Base-by-base conservation (phyloP, 192 early-diverging fungal species). In the Coemansia sp. region DNA sequence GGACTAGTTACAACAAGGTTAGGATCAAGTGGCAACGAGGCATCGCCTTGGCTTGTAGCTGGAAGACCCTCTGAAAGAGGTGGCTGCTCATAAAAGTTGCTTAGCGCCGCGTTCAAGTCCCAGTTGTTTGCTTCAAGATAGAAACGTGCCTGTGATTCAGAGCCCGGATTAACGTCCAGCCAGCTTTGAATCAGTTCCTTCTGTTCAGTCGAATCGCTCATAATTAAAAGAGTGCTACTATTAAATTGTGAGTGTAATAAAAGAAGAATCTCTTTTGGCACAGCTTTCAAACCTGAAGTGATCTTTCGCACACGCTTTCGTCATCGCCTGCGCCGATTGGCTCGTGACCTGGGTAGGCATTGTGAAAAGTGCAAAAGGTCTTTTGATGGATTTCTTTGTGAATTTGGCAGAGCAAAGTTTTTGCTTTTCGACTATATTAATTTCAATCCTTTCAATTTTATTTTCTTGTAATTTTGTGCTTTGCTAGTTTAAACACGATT, bases 71-170 rank as follows among this genome's bases (percentile, higher is more conserved):
- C 73, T 4, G 79, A 81, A 42, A 81, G 61, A 27, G 79, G 79
- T 33, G 79, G 79, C 12, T 69, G 79, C 53, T 92, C 87, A 67
- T 85, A 89, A 75, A 80, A 92, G 67, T 81, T 86, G 65, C 81
- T 83, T 30, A 85, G 58, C 1, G 88, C 90, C 5, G 80, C 74
- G 53, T 88, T 78, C 27, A 93, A 52, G 75, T 93, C 82, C 91
- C 91, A 91, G 50, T 88, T 85, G 73, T 82, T 84, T 19, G 84
- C 86, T 64, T 89, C 88, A 9, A 91, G 76, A 51, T 83, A 91
- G 67, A 91, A 91, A 25, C 77, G 66, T 11, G 89, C 89, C 67
- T 85, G 80, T 24, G 81, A 70, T 17, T 78, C 77, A 12, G 80
- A 65, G 48, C 80, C 73, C 1, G 73, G 69, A 25, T 80, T 83